phyloP scores from a whole-genome alignment of 176 grass and related monocot genomes.

The Carex cristatella region DNA sequence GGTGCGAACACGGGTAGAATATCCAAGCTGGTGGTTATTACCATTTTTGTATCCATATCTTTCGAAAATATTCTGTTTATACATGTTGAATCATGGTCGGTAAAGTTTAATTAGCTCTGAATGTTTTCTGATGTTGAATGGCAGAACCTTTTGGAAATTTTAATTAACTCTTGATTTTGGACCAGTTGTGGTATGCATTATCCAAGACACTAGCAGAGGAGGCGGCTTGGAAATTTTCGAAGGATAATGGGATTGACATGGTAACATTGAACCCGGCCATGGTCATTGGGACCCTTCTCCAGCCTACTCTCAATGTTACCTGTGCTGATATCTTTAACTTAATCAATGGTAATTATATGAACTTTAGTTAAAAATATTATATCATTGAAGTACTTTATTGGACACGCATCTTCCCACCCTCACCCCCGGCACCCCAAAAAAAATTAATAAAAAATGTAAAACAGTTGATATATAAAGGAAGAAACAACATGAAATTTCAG shows the following conservation, averaged over 20 bases:
- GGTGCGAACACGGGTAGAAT: neutral
- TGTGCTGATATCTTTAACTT: conserved; percentile 4
- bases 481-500: neutral
- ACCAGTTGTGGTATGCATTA: conserved; percentile 31
- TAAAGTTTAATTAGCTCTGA: neutral
- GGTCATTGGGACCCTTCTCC: conserved; percentile 38
- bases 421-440: neutral
- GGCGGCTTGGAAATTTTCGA: conserved; percentile 32
- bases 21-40: neutral
- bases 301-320: conserved; percentile 10
- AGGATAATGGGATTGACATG: conserved; percentile 34
- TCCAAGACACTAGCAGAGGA: conserved; percentile 37
- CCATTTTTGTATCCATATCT: neutral
- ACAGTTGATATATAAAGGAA: neutral
- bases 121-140: neutral
- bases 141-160: no score
- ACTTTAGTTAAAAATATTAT: neutral
- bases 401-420: neutral
- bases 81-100: neutral
- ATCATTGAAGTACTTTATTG: neutral
- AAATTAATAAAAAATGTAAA: neutral
- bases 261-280: conserved; percentile 31
- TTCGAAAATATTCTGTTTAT: neutral
- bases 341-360: conserved; percentile 4
- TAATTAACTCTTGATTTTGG: neutral